Evolutionary conservation across 179 eudicot species (phyloP), one percentile per base, ranked within the genome.

Genomic region (Spergularia azorica): DNA sequence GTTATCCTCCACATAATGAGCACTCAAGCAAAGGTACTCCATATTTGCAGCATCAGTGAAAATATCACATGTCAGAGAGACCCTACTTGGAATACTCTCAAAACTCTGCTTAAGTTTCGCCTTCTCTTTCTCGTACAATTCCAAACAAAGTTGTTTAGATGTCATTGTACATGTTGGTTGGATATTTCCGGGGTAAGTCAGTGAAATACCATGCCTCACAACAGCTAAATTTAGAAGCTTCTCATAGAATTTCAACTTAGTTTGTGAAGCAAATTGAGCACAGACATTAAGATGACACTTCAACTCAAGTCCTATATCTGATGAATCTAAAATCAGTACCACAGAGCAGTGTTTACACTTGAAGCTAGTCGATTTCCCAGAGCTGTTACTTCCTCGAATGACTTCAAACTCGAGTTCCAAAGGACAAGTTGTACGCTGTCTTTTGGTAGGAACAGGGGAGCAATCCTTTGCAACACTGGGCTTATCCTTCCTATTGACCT

Each of bases 1-100:
- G 14, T 63, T 63, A 63, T 63, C 38, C 26, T 63, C 66, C 41
- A 63, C 66, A 63, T 18, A 63, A 36, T 63, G 38, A 36, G 41
- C 66, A 63, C 66, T 63, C 38, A 63, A 13, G 32, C 66, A 63
- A 21, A 20, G 66, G 41, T 63, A 63, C 66, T 20, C 38, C 15
- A 63, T 63, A 32, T 13, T 18, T 18, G 38, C 18, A 18, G 20
- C 17, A 63, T 63, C 66, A 63, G 66, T 63, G 13, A 63, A 18
- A 20, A 8, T 63, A 63, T 63, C 66, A 63, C 39, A 21, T 63
- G 66, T 63, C 66, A 63, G 14, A 20, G 38, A 63, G 1, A 63
- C 32, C 66, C 66, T 16, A 18, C 66, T 63, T 21, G 66, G 66
- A 63, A 63, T 21, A 20, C 39, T 63, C 38, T 63, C 11, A 5